Percentiles rank a stretch among this genome's conserved stretches.
These are phyloP conservation scores for Leishmania braziliensis DNA, from an alignment of 208 protist genomes.

Conservation along the genomic window DNA sequence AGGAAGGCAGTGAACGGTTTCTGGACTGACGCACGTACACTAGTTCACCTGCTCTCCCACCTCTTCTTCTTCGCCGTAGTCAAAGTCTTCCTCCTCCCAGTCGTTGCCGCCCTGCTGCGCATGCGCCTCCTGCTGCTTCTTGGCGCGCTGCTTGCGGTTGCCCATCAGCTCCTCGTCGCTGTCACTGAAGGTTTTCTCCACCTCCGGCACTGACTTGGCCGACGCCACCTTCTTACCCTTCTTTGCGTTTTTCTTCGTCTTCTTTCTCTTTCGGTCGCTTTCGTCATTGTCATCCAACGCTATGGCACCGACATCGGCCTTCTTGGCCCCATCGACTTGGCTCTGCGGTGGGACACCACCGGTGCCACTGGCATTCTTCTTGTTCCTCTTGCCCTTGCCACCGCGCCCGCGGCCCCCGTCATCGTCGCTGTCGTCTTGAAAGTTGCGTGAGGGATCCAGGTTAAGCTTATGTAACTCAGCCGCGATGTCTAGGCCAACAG, in stretches of 20 bases:
- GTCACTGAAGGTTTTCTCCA: conserved; percentile 32
- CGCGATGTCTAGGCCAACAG: conserved; percentile 17
- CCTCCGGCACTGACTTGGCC: conserved; percentile 23
- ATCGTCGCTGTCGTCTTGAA: conserved; percentile 20
- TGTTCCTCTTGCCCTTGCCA: conserved; percentile 31
- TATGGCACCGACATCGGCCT: not conserved
- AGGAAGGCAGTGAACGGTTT: too few relatives aligned
- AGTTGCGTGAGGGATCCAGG: conserved; percentile 26
- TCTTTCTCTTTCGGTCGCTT: conserved; percentile 29
- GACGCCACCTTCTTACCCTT: conserved; percentile 29
- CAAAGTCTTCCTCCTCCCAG: conserved; percentile 44
- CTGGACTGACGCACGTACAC: not conserved
- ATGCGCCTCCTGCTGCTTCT: conserved; percentile 40
- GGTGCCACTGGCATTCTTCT: conserved; percentile 16
- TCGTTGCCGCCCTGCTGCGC: conserved; percentile 27
- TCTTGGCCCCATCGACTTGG: not conserved
- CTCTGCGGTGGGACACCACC: not conserved
- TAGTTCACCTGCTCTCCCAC: not conserved
- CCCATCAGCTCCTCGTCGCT: conserved; percentile 79
- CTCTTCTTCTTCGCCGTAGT: conserved; percentile 53
- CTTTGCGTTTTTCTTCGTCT: conserved; percentile 36
- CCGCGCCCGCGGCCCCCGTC: conserved; percentile 24
- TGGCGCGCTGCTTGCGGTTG: conserved; percentile 75
- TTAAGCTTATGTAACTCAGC: conserved; percentile 32
- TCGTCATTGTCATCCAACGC: conserved; percentile 28